Conservation (phyloP, 2,329 filamentous ascomycete genomes). For the Trichoderma semiorbis region DNA sequence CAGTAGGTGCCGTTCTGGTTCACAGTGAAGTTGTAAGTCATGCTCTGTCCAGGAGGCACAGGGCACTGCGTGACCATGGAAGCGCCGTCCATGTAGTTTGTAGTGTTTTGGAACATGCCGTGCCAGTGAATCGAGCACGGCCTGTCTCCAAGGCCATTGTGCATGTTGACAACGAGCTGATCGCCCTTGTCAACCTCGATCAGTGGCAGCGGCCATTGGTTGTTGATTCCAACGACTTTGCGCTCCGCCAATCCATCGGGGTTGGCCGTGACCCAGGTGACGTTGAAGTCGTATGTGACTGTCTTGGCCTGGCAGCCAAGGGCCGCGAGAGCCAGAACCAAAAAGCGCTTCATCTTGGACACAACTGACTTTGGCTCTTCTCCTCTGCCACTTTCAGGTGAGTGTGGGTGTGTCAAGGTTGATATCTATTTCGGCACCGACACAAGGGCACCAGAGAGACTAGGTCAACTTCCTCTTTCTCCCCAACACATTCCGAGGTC, state of each 20-base stretch:
- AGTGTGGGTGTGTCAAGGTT: neutral
- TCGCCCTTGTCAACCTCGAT: constrained; percentile 56
- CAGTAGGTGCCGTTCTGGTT: constrained; percentile 59
- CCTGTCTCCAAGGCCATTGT: constrained; percentile 47
- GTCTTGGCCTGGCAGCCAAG: constrained; percentile 31
- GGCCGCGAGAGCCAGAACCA: neutral
- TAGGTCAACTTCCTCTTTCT: neutral
- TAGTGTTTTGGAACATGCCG: constrained; percentile 57
- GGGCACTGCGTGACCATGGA: constrained; percentile 54
- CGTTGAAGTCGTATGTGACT: constrained; percentile 56
- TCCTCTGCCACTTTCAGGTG: neutral
- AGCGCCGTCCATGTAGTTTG: constrained; percentile 58
- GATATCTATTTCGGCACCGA: neutral
- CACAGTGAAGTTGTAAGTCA: constrained; percentile 57
- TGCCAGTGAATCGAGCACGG: constrained; percentile 57
- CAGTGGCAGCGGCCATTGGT: constrained; percentile 59
- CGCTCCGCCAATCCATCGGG: constrained; percentile 57
- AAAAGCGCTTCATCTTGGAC: neutral
- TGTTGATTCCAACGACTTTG: constrained; percentile 62
- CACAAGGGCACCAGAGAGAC: neutral
- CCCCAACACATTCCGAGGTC: neutral
- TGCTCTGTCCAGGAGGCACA: constrained; percentile 48
- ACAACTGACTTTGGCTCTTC: neutral
- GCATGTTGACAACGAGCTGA: constrained; percentile 45
- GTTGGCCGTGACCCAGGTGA: constrained; percentile 58